Evolutionary conservation across 169 alveolate genomes (phyloP).

Genomic region (Cryptosporidium muris): DNA sequence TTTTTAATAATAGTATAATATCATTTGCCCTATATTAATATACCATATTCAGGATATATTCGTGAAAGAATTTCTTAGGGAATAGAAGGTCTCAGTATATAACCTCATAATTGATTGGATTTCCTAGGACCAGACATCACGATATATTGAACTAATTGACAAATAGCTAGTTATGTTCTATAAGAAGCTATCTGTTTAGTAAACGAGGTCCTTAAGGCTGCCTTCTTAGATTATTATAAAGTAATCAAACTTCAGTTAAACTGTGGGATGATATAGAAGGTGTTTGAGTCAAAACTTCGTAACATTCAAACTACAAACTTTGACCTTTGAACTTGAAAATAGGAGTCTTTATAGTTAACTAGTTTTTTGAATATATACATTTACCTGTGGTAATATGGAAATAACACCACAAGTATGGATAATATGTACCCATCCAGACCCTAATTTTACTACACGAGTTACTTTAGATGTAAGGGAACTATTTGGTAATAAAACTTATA

Average conservation of each 20-base stretch:
- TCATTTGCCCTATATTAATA: neutral
- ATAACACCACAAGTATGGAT: neutral
- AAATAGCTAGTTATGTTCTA: conserved; percentile 21
- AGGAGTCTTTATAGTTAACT: too few relatives aligned
- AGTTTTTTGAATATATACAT: too few relatives aligned
- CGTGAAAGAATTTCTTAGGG: conserved; percentile 58
- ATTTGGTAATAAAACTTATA: too few relatives aligned
- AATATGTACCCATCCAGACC: too few relatives aligned
- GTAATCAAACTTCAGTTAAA: conserved; percentile 69
- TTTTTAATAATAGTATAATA: too few relatives aligned
- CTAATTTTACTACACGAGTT: too few relatives aligned
- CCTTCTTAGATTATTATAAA: conserved; percentile 58
- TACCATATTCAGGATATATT: neutral
- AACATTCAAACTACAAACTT: neutral
- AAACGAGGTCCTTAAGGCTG: conserved; percentile 72
- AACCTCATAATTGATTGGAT: neutral
- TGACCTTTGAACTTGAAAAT: neutral
- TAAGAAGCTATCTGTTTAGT: conserved; percentile 4
- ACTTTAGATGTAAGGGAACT: too few relatives aligned
- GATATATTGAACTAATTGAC: conserved; percentile 37
- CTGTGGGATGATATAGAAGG: conserved; percentile 71
- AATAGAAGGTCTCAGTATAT: neutral
- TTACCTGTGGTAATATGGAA: neutral
- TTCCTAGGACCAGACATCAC: conserved; percentile 68
- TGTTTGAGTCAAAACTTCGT: conserved; percentile 71